Evolutionary conservation across 2,329 filamentous ascomycete species (phyloP), one percentile per base, ranked within the genome.

Genomic region (Monilinia laxa): DNA sequence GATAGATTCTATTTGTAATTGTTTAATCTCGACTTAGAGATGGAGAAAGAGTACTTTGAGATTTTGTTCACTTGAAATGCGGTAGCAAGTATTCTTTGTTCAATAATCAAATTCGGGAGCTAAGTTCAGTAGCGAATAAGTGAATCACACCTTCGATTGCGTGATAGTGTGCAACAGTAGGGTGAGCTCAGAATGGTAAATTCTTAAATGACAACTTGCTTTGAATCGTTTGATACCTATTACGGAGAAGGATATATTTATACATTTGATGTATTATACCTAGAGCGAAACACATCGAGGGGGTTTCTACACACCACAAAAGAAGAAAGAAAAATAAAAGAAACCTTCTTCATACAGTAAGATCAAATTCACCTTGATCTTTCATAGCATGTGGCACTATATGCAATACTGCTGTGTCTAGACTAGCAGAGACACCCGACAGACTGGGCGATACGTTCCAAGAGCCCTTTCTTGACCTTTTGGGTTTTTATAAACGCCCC

Each of bases 71-170:
- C 45, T 12, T 40, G 31, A 23, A 38, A 38, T 23, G 49, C 3
- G 28, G 6, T 25, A 23, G 23, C 35, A n/a, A 42, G n/a, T 5
- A 18, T 63, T 55, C 51, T 53, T 53, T 53, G 47, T 53, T 54
- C 38, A 16, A 54, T 18, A 3, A 18, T 38, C 53, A 38, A n/a
- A 38, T 56, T 31, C 4, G 16, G 40, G 6, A 16, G 16, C 18
- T 4, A 42, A 55, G 20, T 40, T 9, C 38, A 40, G 16, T 6
- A 31, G 23, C 14, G 20, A 40, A 42, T 42, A 23, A 63, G 60
- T 55, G 49, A 63, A 63, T 63, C 42, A 14, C 60, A 55, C 45
- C 52, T 59, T 42, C 14, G n/a, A 65, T 65, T 59, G 49, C 55
- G 55, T 59, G 55, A 65, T 65, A 25, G 31, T 52, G 12, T 40